phyloP scores from a whole-genome alignment of 140 eudicot genomes.

The Cichorium intybus region DNA sequence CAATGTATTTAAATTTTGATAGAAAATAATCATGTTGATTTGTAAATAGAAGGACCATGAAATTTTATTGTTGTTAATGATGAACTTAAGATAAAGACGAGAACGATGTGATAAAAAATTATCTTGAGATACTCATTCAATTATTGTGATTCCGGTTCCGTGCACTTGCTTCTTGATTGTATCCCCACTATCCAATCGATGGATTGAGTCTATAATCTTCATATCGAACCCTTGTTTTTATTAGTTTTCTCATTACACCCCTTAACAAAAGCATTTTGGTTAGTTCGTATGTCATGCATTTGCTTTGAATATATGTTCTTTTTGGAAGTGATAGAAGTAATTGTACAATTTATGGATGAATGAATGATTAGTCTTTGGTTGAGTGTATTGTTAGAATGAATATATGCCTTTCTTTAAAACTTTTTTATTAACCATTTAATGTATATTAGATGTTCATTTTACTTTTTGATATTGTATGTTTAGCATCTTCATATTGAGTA shows the following conservation, averaged over 20 bases:
- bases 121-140: slow-evolving; percentile 7
- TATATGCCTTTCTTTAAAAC: too few species aligned
- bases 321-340: too few species aligned
- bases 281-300: slow-evolving; percentile 5
- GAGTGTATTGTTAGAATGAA: too few species aligned
- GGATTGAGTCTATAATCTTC: slow-evolving; percentile 12
- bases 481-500: too few species aligned
- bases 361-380: too few species aligned
- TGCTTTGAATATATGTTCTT: slow-evolving; percentile 17
- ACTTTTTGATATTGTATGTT: too few species aligned
- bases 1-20: background rate
- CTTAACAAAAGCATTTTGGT: slow-evolving; percentile 3
- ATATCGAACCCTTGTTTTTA: slow-evolving; percentile 7
- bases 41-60: background rate
- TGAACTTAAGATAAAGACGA: background rate
- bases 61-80: background rate
- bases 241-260: slow-evolving; percentile 21
- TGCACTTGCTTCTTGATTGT: slow-evolving; percentile 34
- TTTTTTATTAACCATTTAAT: too few species aligned
- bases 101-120: slow-evolving; percentile 10
- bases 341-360: too few species aligned
- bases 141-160: slow-evolving; percentile 31
- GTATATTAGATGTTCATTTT: too few species aligned
- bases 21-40: background rate
- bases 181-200: slow-evolving; percentile 24